Evolutionary conservation across 345 rosid genomes (phyloP).

Genomic region (Cardamine occulta): DNA sequence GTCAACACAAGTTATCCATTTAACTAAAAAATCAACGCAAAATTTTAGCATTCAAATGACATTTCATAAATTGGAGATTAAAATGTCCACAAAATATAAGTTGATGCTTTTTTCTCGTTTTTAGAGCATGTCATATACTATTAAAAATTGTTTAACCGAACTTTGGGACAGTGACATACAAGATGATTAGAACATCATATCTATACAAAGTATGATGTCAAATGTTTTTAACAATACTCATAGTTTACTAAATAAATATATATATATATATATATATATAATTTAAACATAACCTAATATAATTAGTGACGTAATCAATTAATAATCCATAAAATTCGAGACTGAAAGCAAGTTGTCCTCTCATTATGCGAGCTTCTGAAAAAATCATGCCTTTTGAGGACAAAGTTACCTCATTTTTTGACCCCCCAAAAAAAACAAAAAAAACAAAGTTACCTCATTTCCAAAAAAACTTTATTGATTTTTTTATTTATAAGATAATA

Average conservation of each 20-base stretch:
- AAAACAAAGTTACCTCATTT: slow-evolving; percentile 18
- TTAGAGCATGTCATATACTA: slow-evolving; percentile 1
- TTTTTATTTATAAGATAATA: neutral
- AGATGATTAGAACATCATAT: slow-evolving; percentile 20
- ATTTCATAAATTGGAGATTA: too few relatives aligned
- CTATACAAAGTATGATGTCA: slow-evolving; percentile 13
- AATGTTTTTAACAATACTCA: slow-evolving; percentile 4
- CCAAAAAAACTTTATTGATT: slow-evolving; percentile 20
- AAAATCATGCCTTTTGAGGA: slow-evolving; percentile 21
- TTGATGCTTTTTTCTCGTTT: too few relatives aligned
- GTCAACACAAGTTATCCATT: too few relatives aligned
- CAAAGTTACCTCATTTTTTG: too few relatives aligned
- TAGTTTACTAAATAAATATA: neutral
- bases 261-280: too few relatives aligned
- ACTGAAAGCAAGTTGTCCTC: slow-evolving; percentile 26
- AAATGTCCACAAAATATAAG: too few relatives aligned
- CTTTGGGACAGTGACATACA: neutral
- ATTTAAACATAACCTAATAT: neutral
- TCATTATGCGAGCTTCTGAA: slow-evolving; percentile 35
- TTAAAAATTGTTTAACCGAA: neutral
- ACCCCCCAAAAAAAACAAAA: too few relatives aligned
- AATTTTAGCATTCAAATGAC: too few relatives aligned
- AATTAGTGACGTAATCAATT: slow-evolving; percentile 15
- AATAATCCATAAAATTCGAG: slow-evolving; percentile 6
- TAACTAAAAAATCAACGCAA: too few relatives aligned